Base-by-base conservation (phyloP, 2,329 filamentous ascomycete species). In the Calonectria crousiana region DNA sequence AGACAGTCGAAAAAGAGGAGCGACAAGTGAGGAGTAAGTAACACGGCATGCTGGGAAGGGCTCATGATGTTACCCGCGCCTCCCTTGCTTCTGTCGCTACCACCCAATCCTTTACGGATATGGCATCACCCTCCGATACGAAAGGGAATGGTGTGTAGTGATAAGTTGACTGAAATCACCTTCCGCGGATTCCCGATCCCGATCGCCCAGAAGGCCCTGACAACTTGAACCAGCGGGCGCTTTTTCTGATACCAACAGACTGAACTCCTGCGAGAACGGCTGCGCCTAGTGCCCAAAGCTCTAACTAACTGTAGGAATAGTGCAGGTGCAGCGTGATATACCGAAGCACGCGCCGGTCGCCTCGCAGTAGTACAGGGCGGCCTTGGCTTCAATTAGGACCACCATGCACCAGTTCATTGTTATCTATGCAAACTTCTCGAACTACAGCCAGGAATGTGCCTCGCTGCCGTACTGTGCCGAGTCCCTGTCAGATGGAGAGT, bases 141-240 rank as follows among this genome's bases (percentile, higher is more conserved):
- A 62, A 62, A 62, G 38, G 23, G 23, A 41, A 41, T 62, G 23
- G 32, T 23, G 36, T 28, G 36, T 23, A 38, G 32, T 30, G 34
- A 41, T 62, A 23, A 47, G n/a, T 47, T 47, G 38, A 34, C 56
- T 62, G 23, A 10, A 62, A 38, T 28, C 36, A 10, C 11, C 23
- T 20, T 62, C 56, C 56, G 56, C 41, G 56, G 56, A 41, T 62
- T 36, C 56, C 56, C 56, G 56, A 60, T 60, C 34, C 56, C 34
- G 34, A 62, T 62, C 56, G 36, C 14, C 36, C 23, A 38, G 34
- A 62, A 41, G 36, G 56, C 56, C 34, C 23, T 62, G 34, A 20
- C 26, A 23, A 20, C 56, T 36, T 62, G 52, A 56, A 56, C 20
- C 28, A 26, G 14, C 52, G 28, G 44, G 44, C 44, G 44, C 44